These are phyloP conservation scores for Pleurotus sapidus DNA, from an alignment of 768 basidiomycete species.

Conservation along the genomic window DNA sequence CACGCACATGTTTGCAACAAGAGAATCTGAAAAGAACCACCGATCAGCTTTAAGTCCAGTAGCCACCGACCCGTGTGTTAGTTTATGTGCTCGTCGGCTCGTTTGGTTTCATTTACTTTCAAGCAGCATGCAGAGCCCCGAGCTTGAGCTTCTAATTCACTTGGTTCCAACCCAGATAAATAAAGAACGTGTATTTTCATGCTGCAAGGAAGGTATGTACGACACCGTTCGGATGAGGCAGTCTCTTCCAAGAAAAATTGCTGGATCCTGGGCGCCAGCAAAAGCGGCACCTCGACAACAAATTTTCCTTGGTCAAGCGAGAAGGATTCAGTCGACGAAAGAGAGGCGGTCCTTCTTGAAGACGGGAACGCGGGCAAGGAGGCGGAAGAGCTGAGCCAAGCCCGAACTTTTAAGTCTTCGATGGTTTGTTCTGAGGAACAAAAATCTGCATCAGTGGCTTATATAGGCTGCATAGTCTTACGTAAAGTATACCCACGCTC, in stretches of 20 bases:
- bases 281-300: conserved; percentile 60
- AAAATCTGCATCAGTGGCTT: conserved; percentile 7
- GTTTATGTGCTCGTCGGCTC: too few relatives aligned
- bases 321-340: conserved; percentile 27
- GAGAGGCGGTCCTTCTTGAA: conserved; percentile 58
- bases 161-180: too few relatives aligned
- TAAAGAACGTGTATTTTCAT: too few relatives aligned
- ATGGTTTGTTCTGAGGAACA: conserved; percentile 58
- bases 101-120: too few relatives aligned
- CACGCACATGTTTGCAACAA: too few relatives aligned
- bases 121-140: too few relatives aligned
- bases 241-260: conserved; percentile 26
- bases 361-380: conserved; percentile 96
- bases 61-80: too few relatives aligned
- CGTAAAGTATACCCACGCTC: conserved; percentile 40
- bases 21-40: too few relatives aligned
- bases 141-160: too few relatives aligned
- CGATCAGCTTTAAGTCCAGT: too few relatives aligned
- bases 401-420: conserved; percentile 94
- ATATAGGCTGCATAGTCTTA: conserved; percentile 33
- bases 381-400: conserved; percentile 77
- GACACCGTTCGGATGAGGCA: conserved; percentile 24
- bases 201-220: too few relatives aligned
- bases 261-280: conserved; percentile 70
- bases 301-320: conserved; percentile 44